These are phyloP conservation scores for Davidsoniella australis DNA, from an alignment of 2,329 filamentous ascomycete species.

Conservation along the genomic window DNA sequence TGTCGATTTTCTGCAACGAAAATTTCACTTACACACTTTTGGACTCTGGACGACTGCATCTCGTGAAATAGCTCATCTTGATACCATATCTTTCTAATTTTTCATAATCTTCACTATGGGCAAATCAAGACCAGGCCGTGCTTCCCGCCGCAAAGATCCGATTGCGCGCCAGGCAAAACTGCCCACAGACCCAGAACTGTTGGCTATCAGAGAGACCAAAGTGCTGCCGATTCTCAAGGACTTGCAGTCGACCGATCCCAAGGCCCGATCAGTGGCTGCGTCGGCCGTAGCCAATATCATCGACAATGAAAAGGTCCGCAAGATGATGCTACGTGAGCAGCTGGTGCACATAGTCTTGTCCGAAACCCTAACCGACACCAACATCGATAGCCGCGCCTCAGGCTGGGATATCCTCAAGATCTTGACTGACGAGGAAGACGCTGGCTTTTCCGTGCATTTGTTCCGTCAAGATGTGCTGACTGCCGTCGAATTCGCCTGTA, in stretches of 20 bases:
- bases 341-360: slow-evolving; percentile 45
- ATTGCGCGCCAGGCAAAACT: slow-evolving; percentile 41
- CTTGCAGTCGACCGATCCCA: slow-evolving; percentile 40
- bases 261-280: slow-evolving; percentile 41
- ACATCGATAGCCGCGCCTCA: slow-evolving; percentile 44
- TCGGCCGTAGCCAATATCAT: slow-evolving; percentile 44
- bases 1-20: neutral
- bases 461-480: slow-evolving; percentile 44
- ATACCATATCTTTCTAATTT: neutral
- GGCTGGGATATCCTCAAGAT: slow-evolving; percentile 51
- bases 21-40: slow-evolving; percentile 1
- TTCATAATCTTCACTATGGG: slow-evolving; percentile 27
- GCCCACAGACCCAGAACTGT: slow-evolving; percentile 45
- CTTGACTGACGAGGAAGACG: slow-evolving; percentile 44
- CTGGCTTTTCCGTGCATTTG: slow-evolving; percentile 49
- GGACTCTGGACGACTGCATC: neutral
- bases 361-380: slow-evolving; percentile 46
- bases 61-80: neutral
- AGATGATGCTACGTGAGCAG: slow-evolving; percentile 48
- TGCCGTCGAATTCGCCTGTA: slow-evolving; percentile 39
- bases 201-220: slow-evolving; percentile 42
- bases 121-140: slow-evolving; percentile 39
- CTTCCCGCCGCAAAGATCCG: slow-evolving; percentile 34
- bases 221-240: slow-evolving; percentile 47
- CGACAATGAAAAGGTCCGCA: slow-evolving; percentile 43